Conservation (phyloP, 2,329 filamentous ascomycete genomes). For the Ceratocystiopsis sp. region DNA sequence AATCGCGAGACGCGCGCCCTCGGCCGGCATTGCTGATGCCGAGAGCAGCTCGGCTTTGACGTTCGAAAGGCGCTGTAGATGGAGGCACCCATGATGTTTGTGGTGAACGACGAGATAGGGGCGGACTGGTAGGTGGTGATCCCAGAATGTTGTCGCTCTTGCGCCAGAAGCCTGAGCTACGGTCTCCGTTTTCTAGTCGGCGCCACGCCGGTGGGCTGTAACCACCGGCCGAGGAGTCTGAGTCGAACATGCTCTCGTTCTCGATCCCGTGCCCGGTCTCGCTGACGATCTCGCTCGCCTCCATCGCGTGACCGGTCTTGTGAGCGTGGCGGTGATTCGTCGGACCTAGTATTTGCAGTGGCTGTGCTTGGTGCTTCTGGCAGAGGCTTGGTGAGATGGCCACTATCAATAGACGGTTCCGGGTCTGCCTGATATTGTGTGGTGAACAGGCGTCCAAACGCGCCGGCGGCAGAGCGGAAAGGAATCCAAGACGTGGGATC, state of each 20-base stretch:
- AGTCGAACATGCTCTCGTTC: conserved; percentile 25
- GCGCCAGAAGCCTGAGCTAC: conserved; percentile 44
- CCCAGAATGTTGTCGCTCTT: conserved; percentile 36
- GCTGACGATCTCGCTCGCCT: conserved; percentile 16
- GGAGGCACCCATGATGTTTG: too few species aligned
- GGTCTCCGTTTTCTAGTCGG: conserved; percentile 40
- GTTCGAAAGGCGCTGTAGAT: too few species aligned
- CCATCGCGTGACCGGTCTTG: not conserved
- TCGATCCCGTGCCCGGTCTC: conserved; percentile 12
- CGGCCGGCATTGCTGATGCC: too few species aligned
- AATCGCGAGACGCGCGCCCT: conserved; percentile 12
- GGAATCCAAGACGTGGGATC: too few species aligned
- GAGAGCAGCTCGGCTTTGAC: too few species aligned
- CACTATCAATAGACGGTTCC: too few species aligned
- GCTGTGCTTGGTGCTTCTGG: too few species aligned
- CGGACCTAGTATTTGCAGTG: not conserved
- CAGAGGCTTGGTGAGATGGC: too few species aligned
- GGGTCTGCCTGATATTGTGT: too few species aligned
- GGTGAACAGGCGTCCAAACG: too few species aligned
- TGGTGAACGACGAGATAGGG: too few species aligned
- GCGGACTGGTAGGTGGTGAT: conserved; percentile 10
- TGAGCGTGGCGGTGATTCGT: not conserved
- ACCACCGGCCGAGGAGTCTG: conserved; percentile 30
- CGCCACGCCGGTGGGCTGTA: conserved; percentile 45
- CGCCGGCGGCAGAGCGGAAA: too few species aligned